These are phyloP conservation scores for Salix exigua DNA, from an alignment of 345 rosid genomes.

Conservation along the genomic window DNA sequence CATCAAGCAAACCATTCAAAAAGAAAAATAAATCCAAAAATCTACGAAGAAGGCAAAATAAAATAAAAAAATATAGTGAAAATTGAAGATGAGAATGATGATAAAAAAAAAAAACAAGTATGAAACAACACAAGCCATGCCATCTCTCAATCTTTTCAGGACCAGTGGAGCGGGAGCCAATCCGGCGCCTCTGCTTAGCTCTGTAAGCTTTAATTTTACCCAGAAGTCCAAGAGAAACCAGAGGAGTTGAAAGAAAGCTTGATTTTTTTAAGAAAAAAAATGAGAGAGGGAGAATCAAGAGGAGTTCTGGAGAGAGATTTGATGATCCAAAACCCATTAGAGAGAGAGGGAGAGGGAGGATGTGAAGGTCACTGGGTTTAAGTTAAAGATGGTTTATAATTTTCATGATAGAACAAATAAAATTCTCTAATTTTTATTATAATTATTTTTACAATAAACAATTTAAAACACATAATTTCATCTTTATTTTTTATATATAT, in stretches of 20 bases:
- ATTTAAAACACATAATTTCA: no score
- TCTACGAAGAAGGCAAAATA: no score
- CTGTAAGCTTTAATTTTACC: slow-evolving; percentile 98
- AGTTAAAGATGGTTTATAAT: no score
- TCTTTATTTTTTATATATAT: no score
- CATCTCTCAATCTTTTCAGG: slow-evolving; percentile 89
- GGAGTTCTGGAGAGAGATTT: neutral
- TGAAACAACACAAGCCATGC: slow-evolving; percentile 97
- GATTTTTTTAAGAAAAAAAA: neutral
- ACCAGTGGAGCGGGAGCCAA: slow-evolving; percentile 74
- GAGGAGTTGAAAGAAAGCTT: neutral
- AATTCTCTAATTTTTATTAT: no score
- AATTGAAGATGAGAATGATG: neutral
- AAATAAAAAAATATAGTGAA: neutral
- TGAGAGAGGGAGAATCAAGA: neutral
- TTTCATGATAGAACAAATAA: no score
- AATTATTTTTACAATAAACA: no score
- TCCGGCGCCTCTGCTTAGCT: slow-evolving; percentile 91
- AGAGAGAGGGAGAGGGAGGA: neutral
- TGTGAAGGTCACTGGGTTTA: no score
- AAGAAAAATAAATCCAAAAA: neutral
- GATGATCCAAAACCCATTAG: slow-evolving; percentile 15
- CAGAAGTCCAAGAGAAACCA: slow-evolving; percentile 25
- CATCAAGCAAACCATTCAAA: neutral
- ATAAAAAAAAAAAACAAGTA: slow-evolving; percentile 19